A percentile compares a stretch with the other conserved stretches of the same genome.
Conservation (phyloP, 192 early-diverging fungal genomes). For the Diversispora eburnea region DNA sequence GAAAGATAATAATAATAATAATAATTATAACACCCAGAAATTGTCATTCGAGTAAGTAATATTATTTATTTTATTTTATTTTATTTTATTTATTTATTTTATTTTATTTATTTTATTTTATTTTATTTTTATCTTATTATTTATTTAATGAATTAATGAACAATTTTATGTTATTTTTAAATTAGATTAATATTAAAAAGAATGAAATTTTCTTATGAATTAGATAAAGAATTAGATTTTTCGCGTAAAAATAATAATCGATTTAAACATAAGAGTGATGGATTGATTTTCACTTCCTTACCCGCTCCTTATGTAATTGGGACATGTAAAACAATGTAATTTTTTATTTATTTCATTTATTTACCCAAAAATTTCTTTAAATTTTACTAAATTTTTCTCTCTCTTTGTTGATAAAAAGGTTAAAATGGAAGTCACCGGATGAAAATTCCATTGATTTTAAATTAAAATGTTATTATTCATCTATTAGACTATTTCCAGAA, state of each 20-base stretch:
- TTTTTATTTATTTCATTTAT: neutral
- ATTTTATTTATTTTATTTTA: neutral
- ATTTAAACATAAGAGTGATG: constrained; percentile 67
- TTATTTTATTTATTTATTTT: neutral
- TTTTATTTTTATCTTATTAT: neutral
- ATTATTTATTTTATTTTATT: neutral
- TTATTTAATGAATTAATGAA: neutral
- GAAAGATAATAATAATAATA: constrained; percentile 27
- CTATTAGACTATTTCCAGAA: neutral
- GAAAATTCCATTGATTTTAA: constrained; percentile 81
- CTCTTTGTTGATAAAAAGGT: constrained; percentile 38
- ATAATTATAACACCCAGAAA: constrained; percentile 37
- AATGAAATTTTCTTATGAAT: constrained; percentile 64
- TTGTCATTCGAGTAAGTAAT: constrained; percentile 58
- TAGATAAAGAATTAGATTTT: constrained; percentile 38
- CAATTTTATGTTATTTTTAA: neutral
- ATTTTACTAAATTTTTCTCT: neutral
- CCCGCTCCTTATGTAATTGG: constrained; percentile 59
- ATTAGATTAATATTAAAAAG: constrained; percentile 62
- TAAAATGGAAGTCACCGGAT: constrained; percentile 84
- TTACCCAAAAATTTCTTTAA: neutral
- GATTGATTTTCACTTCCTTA: constrained; percentile 71
- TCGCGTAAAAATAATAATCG: constrained; percentile 55
- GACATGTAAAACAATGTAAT: constrained; percentile 65
- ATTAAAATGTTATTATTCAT: constrained; percentile 37